Conservation (phyloP, 257 asterid species). For the Solanum lignicaule region DNA sequence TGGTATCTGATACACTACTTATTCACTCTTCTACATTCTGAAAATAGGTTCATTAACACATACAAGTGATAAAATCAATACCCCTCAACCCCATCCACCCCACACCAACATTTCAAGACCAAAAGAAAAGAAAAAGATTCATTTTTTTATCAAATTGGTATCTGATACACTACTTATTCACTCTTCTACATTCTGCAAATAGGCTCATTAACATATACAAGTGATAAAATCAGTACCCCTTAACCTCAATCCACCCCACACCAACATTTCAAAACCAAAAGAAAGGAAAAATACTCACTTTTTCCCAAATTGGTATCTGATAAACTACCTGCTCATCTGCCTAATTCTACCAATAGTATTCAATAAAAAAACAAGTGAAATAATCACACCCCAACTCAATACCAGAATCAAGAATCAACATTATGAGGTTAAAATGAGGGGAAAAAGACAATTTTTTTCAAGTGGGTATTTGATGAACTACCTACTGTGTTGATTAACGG, state of each 20-base stretch:
- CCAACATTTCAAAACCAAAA: not conserved
- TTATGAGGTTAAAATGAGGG: not conserved
- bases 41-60: too few species aligned
- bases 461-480: constrained; percentile 8
- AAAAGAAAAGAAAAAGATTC: too few species aligned
- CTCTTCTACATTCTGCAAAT: constrained; percentile 10
- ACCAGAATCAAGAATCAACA: not conserved
- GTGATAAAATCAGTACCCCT: not conserved
- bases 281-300: not conserved
- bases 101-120: too few species aligned
- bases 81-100: too few species aligned
- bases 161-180: not conserved
- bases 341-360: not conserved
- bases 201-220: not conserved
- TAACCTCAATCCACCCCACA: too few species aligned
- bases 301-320: not conserved
- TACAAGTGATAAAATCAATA: too few species aligned
- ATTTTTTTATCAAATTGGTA: not conserved
- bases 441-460: not conserved
- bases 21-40: too few species aligned
- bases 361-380: not conserved
- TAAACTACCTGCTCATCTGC: not conserved
- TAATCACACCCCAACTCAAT: not conserved
- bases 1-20: not conserved
- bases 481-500: constrained; percentile 15